A percentile compares a stretch with the other conserved stretches of the same genome.
Evolutionary conservation across 2,329 filamentous ascomycete genomes (phyloP).

Genomic region (Amauroascus niger): DNA sequence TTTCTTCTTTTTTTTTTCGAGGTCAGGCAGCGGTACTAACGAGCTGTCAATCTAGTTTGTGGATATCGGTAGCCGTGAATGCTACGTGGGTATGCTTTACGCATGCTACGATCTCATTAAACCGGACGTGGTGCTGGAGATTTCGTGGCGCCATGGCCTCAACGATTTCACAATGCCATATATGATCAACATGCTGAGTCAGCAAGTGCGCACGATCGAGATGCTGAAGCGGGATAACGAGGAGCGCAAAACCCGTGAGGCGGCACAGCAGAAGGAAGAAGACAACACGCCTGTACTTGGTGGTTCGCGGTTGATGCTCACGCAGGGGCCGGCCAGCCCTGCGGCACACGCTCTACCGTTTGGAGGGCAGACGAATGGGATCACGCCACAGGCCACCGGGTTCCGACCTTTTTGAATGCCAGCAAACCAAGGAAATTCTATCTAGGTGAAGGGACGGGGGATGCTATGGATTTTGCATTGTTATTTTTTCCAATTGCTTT

Average conservation of each 20-base stretch:
- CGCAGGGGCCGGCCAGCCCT: slow-evolving; percentile 61
- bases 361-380: slow-evolving; percentile 66
- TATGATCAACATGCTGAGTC: slow-evolving; percentile 96
- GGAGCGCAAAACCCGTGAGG: slow-evolving; percentile 65
- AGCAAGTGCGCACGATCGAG: slow-evolving; percentile 80
- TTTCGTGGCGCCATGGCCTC: slow-evolving; percentile 92
- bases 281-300: slow-evolving; percentile 91
- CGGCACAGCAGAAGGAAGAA: slow-evolving; percentile 75
- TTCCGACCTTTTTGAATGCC: slow-evolving; percentile 47
- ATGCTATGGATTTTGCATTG: too few relatives aligned
- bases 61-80: slow-evolving; percentile 96
- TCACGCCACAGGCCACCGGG: slow-evolving; percentile 79
- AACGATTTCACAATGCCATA: slow-evolving; percentile 98
- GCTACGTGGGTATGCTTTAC: slow-evolving; percentile 99
- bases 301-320: slow-evolving; percentile 84
- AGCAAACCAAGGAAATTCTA: neutral
- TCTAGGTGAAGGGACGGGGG: too few relatives aligned
- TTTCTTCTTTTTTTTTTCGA: neutral
- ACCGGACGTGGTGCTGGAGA: slow-evolving; percentile 82
- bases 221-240: slow-evolving; percentile 91
- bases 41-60: slow-evolving; percentile 59
- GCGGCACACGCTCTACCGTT: slow-evolving; percentile 55
- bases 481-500: neutral
- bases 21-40: neutral
- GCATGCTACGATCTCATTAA: slow-evolving; percentile 96